Evolutionary conservation across 345 rosid genomes (phyloP).

Genomic region (Isatis tinctoria): DNA sequence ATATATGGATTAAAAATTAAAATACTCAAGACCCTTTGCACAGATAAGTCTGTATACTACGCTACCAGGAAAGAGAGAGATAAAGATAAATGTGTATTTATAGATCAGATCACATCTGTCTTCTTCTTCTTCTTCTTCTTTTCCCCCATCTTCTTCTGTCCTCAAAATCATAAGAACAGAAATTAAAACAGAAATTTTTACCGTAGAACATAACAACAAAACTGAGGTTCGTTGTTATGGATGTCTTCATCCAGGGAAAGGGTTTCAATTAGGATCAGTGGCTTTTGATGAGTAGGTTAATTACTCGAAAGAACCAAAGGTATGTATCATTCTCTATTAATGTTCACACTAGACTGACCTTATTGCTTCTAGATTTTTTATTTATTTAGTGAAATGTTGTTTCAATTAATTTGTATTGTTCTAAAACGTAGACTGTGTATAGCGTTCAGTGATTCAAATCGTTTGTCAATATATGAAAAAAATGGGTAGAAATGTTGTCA

Average conservation of each 20-base stretch:
- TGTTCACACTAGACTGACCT: background rate
- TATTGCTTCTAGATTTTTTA: background rate
- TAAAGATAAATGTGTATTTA: background rate
- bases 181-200: background rate
- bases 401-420: background rate
- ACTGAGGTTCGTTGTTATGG: background rate
- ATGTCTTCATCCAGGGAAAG: constrained; percentile 10
- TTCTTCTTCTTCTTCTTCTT: background rate
- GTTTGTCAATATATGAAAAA: background rate
- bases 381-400: background rate
- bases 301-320: background rate
- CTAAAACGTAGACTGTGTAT: background rate
- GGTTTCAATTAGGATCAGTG: background rate
- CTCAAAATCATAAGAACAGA: background rate
- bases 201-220: background rate
- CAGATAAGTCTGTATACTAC: constrained; percentile 6
- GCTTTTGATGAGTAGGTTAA: background rate
- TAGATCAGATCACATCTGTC: constrained; percentile 25
- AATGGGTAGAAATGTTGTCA: background rate
- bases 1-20: constrained; percentile 1
- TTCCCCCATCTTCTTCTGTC: background rate
- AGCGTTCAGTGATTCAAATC: background rate
- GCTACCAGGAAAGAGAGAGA: background rate
- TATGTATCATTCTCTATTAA: constrained; percentile 5
- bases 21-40: constrained; percentile 1